Evolutionary conservation across 257 asterid species (phyloP).

Genomic region (Striga asiatica): DNA sequence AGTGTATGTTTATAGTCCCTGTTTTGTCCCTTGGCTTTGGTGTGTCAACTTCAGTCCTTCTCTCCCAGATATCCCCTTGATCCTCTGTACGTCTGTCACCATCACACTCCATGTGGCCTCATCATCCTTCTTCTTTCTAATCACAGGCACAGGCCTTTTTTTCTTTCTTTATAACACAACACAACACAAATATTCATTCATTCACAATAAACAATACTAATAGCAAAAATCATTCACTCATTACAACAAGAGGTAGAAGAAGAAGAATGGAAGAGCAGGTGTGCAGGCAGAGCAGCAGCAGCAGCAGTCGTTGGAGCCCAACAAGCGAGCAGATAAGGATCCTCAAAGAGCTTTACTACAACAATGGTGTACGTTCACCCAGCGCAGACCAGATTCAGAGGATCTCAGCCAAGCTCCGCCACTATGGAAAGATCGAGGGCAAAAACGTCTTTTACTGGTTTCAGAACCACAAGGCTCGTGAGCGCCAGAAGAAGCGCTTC

Average conservation of each 20-base stretch:
- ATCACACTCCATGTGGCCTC: constrained; percentile 34
- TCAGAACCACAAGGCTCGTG: constrained; percentile 96
- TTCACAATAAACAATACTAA: neutral
- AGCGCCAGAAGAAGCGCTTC: constrained; percentile 89
- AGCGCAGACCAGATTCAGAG: constrained; percentile 91
- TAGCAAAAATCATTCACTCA: neutral
- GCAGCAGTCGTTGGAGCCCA: constrained; percentile 93
- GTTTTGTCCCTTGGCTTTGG: constrained; percentile 78
- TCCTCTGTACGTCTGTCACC: constrained; percentile 31
- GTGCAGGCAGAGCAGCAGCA: constrained; percentile 79
- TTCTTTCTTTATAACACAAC: too few relatives aligned
- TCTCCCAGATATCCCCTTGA: constrained; percentile 66
- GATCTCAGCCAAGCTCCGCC: constrained; percentile 77
- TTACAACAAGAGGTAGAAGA: constrained; percentile 7
- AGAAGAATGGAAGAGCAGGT: constrained; percentile 15
- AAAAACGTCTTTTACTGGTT: constrained; percentile 97
- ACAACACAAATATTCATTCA: too few relatives aligned
- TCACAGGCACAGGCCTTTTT: too few relatives aligned
- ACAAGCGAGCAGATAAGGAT: constrained; percentile 88
- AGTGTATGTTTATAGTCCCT: constrained; percentile 50
- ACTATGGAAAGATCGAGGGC: constrained; percentile 97
- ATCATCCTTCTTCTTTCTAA: constrained; percentile 4
- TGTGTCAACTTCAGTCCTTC: constrained; percentile 98
- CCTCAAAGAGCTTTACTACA: constrained; percentile 89
- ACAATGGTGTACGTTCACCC: constrained; percentile 91